Conservation (phyloP, 1,284 basidiomycete genomes). For the Puccinia polysora region DNA sequence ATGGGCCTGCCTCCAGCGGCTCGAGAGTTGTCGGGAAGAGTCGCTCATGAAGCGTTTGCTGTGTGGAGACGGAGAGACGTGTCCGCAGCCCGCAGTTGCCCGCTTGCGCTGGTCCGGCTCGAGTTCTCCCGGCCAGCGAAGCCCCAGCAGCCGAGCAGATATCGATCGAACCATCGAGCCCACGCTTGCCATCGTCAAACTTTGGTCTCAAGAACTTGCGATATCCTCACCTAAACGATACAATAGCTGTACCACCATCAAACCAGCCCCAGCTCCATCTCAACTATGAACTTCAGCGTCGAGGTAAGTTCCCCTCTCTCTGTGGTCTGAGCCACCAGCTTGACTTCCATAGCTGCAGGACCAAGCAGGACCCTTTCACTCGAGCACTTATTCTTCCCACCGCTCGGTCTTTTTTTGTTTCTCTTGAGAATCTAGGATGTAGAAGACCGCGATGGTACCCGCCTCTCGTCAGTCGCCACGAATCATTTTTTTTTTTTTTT, state of each 20-base stretch:
- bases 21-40: too few species aligned
- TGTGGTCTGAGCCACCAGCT: neutral
- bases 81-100: slow-evolving; percentile 27
- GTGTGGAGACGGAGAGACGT: slow-evolving; percentile 14
- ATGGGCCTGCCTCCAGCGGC: too few species aligned
- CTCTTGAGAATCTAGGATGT: slow-evolving; percentile 48
- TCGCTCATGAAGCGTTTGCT: too few species aligned
- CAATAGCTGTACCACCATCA: neutral
- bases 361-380: neutral
- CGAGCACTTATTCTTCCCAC: too few species aligned
- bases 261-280: neutral
- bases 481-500: neutral
- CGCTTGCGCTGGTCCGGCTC: neutral
- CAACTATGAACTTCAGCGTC: slow-evolving; percentile 40
- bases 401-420: neutral
- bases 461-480: slow-evolving; percentile 43
- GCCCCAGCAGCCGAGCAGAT: neutral
- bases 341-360: neutral
- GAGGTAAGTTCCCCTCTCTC: slow-evolving; percentile 25
- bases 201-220: too few species aligned
- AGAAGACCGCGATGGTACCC: slow-evolving; percentile 54
- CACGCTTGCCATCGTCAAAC: too few species aligned
- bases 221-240: too few species aligned
- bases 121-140: neutral
- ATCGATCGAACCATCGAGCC: neutral